A percentile compares a stretch with the other conserved stretches of the same genome.
Conservation (phyloP, 495 filamentous ascomycete genomes). For the Schizothecium vesticola region DNA sequence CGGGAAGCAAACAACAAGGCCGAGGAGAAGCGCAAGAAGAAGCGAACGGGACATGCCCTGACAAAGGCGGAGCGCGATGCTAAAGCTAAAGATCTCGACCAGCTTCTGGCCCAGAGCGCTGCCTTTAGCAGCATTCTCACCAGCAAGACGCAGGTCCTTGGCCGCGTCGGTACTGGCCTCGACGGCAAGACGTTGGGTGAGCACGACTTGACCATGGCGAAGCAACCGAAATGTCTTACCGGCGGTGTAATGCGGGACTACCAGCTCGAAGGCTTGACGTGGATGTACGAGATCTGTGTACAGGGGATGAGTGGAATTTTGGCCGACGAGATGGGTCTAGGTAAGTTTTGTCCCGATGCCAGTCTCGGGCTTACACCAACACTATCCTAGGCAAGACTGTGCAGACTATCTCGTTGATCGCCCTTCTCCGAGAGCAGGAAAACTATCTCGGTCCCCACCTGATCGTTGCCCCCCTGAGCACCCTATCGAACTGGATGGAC, state of each 20-base stretch:
- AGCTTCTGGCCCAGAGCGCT: constrained; percentile 42
- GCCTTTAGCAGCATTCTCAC: constrained; percentile 50
- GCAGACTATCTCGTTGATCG: constrained; percentile 87
- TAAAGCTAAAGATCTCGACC: constrained; percentile 47
- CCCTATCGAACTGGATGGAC: constrained; percentile 92
- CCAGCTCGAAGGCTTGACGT: constrained; percentile 89
- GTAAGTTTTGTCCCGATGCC: constrained; percentile 27
- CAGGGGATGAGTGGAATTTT: constrained; percentile 93
- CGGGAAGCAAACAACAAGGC: constrained; percentile 41
- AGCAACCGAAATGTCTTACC: constrained; percentile 77
- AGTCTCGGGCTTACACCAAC: background rate
- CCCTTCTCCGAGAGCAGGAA: constrained; percentile 80
- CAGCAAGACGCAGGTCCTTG: constrained; percentile 50
- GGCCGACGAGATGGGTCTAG: constrained; percentile 96
- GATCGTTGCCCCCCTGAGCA: constrained; percentile 85
- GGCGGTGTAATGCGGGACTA: constrained; percentile 92
- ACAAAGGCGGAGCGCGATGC: constrained; percentile 48
- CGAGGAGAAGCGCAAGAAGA: constrained; percentile 42
- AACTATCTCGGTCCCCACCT: constrained; percentile 78
- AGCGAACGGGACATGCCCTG: constrained; percentile 43
- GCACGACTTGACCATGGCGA: constrained; percentile 70
- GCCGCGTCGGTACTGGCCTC: constrained; percentile 47
- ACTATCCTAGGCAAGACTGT: constrained; percentile 64
- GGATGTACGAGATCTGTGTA: constrained; percentile 75
- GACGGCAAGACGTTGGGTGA: constrained; percentile 60